A percentile compares a stretch with the other conserved stretches of the same genome.
Conservation (phyloP, 306 rosid species). For the Lithocarpus polystachyus region DNA sequence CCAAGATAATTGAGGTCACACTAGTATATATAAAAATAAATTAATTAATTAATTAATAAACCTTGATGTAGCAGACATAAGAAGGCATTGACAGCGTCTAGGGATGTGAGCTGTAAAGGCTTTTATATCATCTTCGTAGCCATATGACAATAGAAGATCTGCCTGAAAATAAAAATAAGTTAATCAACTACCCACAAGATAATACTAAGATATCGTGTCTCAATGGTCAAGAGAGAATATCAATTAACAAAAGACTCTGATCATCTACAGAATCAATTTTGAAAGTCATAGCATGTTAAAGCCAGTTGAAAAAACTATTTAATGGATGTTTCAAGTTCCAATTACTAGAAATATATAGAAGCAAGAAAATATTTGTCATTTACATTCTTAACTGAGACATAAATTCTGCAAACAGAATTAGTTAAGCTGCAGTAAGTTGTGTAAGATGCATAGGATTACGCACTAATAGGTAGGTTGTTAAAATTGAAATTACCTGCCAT, state of each 20-base stretch:
- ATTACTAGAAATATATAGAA: background rate
- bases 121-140: constrained; percentile 87
- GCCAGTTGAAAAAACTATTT: background rate
- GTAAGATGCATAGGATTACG: background rate
- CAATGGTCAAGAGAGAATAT: background rate
- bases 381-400: background rate
- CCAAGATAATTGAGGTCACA: constrained; percentile 1
- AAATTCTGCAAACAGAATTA: background rate
- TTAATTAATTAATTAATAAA: background rate
- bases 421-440: background rate
- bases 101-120: constrained; percentile 76
- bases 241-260: background rate
- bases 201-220: background rate
- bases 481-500: background rate
- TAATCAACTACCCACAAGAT: constrained; percentile 10
- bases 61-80: constrained; percentile 98
- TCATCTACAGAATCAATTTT: background rate
- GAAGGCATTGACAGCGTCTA: constrained; percentile 88
- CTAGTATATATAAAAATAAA: constrained; percentile 23
- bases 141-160: constrained; percentile 88
- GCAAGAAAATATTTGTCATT: background rate
- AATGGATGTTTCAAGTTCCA: background rate
- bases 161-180: constrained; percentile 61
- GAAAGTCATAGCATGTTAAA: background rate
- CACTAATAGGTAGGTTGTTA: background rate